Evolutionary conservation across 176 grass and related monocot species (phyloP).

Genomic region (Eragrostis nindensis): DNA sequence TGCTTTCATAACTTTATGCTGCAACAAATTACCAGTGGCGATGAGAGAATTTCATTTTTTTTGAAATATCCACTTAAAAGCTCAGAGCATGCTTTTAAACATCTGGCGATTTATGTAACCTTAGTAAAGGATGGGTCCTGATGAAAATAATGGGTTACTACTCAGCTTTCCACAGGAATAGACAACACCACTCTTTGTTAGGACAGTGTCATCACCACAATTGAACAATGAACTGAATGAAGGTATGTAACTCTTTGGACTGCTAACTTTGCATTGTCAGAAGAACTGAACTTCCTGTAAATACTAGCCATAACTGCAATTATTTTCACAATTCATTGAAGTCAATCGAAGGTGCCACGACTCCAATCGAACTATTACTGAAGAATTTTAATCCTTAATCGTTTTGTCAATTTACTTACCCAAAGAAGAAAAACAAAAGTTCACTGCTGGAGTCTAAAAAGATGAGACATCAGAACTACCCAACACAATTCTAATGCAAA

Average conservation of each 20-base stretch:
- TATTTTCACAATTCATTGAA: background rate
- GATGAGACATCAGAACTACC: background rate
- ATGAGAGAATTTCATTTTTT: slow-evolving; percentile 3
- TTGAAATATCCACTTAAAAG: background rate
- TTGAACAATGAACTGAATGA: background rate
- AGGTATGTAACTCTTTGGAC: background rate
- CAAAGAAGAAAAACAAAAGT: background rate
- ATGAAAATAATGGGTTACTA: background rate
- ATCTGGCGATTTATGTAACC: background rate
- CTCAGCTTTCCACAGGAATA: slow-evolving; percentile 3
- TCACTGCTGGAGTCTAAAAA: background rate
- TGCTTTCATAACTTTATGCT: background rate
- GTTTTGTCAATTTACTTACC: background rate
- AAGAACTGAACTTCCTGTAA: background rate
- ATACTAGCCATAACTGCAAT: slow-evolving; percentile 14
- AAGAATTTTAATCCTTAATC: slow-evolving; percentile 11
- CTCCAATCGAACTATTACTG: background rate
- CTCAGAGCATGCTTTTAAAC: background rate
- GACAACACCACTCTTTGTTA: slow-evolving; percentile 1
- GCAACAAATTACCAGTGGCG: background rate
- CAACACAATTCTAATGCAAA: background rate
- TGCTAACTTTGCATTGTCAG: background rate
- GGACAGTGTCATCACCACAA: slow-evolving; percentile 6
- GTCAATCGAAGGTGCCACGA: background rate
- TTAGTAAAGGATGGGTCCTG: background rate